Conservation (phyloP, 805 yeast species). For the Deakozyma indianensis region DNA sequence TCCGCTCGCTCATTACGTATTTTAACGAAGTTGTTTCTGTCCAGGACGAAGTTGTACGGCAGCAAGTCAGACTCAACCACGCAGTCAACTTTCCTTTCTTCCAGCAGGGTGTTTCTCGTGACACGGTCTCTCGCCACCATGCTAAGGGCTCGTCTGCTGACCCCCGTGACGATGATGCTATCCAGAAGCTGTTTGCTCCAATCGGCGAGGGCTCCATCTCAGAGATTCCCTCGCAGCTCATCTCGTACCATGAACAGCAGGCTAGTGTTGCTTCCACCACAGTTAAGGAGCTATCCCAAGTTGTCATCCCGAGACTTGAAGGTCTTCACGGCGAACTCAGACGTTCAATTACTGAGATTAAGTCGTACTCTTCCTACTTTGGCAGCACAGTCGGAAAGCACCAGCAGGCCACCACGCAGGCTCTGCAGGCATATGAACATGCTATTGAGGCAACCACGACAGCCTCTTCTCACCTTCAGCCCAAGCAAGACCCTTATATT, state of each 20-base stretch:
- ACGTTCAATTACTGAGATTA: conserved; percentile 78
- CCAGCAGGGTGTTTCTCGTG: conserved; percentile 18
- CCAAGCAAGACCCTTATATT: conserved; percentile 69
- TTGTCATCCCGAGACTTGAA: conserved; percentile 52
- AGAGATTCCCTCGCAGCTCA: conserved; percentile 61
- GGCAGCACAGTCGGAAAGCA: conserved; percentile 61
- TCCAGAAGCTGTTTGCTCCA: conserved; percentile 41
- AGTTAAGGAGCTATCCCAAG: conserved; percentile 44
- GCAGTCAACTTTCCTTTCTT: conserved; percentile 48
- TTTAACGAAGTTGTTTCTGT: conserved; percentile 68
- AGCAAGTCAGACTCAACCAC: conserved; percentile 66
- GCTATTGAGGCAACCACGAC: conserved; percentile 50
- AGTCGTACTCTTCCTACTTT: conserved; percentile 70
- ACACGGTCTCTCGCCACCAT: conserved; percentile 7
- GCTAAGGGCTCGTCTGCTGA: background rate
- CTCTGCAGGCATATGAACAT: conserved; percentile 37
- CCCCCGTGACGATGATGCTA: conserved; percentile 22
- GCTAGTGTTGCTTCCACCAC: conserved; percentile 44
- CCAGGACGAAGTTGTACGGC: conserved; percentile 79
- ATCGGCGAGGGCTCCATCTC: conserved; percentile 69
- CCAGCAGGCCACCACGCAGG: conserved; percentile 46
- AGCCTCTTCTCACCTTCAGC: conserved; percentile 28
- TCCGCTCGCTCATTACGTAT: conserved; percentile 60
- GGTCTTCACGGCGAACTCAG: conserved; percentile 61
- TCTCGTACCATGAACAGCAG: conserved; percentile 48